Conservation (phyloP, 176 grass and related monocot genomes). For the Carex kokanica region DNA sequence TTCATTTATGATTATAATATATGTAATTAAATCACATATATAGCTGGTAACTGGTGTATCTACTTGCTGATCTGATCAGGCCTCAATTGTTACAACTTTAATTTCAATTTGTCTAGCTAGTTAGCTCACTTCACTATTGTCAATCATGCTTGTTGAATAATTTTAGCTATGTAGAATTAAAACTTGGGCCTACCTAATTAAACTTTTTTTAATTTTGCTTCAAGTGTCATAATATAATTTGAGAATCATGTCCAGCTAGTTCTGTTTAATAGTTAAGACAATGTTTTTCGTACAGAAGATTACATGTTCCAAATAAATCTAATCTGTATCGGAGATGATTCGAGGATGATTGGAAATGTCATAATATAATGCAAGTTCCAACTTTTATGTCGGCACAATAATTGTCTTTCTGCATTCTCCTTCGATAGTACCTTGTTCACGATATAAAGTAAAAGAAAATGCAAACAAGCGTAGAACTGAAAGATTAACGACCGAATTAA, state of each 20-base stretch:
- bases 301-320: no score
- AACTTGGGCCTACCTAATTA: not conserved
- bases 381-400: not conserved
- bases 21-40: not conserved
- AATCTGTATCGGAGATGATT: no score
- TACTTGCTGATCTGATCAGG: no score
- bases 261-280: no score
- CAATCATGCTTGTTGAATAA: no score
- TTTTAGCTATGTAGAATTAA: not conserved
- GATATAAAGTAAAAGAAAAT: not conserved
- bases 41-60: not conserved
- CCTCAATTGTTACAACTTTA: no score
- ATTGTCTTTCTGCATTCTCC: not conserved
- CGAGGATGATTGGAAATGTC: no score
- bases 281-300: no score
- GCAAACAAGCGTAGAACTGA: not conserved
- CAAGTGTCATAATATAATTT: not conserved
- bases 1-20: not conserved
- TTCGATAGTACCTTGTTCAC: not conserved
- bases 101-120: no score
- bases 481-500: not conserved
- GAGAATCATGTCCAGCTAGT: no score
- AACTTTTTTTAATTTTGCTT: not conserved
- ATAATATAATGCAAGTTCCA: no score
- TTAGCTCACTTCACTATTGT: no score